phyloP scores from a whole-genome alignment of 352 stramenopile genomes.

The Stramenopiles sp. region DNA sequence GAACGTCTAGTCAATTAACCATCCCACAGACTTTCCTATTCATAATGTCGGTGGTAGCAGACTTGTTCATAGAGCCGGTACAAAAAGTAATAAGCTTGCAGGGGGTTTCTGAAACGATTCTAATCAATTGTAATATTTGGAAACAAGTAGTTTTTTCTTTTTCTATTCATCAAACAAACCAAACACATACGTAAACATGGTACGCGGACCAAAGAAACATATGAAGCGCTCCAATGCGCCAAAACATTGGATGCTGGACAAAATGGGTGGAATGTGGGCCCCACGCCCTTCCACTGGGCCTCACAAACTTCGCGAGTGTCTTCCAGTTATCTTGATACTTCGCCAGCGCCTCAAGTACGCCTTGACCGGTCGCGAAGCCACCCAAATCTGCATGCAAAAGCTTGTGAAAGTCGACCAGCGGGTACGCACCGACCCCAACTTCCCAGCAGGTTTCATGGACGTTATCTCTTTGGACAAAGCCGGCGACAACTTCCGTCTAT shows the following conservation, averaged over 20 bases:
- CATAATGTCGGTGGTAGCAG: too few relatives aligned
- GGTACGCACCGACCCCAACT: slow-evolving; percentile 89
- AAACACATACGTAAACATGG: too few relatives aligned
- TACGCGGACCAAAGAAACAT: too few relatives aligned
- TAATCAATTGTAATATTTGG: too few relatives aligned
- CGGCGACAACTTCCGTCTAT: slow-evolving; percentile 83
- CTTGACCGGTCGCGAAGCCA: slow-evolving; percentile 90
- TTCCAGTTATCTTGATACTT: slow-evolving; percentile 92
- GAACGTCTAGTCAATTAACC: too few relatives aligned
- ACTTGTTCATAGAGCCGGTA: too few relatives aligned
- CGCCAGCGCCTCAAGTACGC: slow-evolving; percentile 98
- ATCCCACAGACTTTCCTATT: too few relatives aligned
- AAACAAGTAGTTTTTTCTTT: too few relatives aligned
- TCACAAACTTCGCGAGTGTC: slow-evolving; percentile 94
- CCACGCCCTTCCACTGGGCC: slow-evolving; percentile 81
- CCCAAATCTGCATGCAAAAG: slow-evolving; percentile 98
- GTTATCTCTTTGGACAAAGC: slow-evolving; percentile 92
- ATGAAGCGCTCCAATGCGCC: slow-evolving; percentile 56
- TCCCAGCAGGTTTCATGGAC: slow-evolving; percentile 97
- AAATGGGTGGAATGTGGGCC: slow-evolving; percentile 68
- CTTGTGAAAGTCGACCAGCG: slow-evolving; percentile 86
- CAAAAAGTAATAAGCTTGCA: too few relatives aligned
- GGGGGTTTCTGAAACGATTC: too few relatives aligned
- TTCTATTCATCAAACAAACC: too few relatives aligned
- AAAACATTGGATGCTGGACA: slow-evolving; percentile 67